phyloP scores from a whole-genome alignment of 805 yeast genomes.

The Sugiyamaella americana region DNA sequence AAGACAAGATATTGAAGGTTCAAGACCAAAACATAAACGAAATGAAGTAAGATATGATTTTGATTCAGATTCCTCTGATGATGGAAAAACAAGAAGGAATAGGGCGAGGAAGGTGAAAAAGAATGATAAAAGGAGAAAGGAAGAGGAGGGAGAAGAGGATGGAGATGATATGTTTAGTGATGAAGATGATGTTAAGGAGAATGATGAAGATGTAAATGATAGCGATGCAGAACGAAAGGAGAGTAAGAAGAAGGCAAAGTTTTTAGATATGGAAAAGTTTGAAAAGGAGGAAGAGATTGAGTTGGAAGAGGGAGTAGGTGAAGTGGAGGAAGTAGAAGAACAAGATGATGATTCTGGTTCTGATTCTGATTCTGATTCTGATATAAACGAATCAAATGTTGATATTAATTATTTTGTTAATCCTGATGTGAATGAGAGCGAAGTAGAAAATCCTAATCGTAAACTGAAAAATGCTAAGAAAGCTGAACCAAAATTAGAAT shows the following conservation, averaged over 20 bases:
- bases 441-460: slow-evolving; percentile 13
- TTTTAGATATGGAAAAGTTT: slow-evolving; percentile 36
- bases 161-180: slow-evolving; percentile 30
- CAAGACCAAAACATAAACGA: slow-evolving; percentile 10
- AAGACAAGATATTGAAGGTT: slow-evolving; percentile 21
- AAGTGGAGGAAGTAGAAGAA: slow-evolving; percentile 14
- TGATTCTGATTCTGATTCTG: slow-evolving; percentile 18
- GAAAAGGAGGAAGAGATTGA: slow-evolving; percentile 25
- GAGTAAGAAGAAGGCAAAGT: slow-evolving; percentile 21
- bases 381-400: slow-evolving; percentile 17
- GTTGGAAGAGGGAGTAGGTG: slow-evolving; percentile 17
- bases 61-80: slow-evolving; percentile 26
- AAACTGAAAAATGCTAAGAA: slow-evolving; percentile 12
- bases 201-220: slow-evolving; percentile 15
- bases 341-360: slow-evolving; percentile 24
- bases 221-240: slow-evolving; percentile 5
- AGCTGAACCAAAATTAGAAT: slow-evolving; percentile 45
- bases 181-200: slow-evolving; percentile 18
- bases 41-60: slow-evolving; percentile 14
- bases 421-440: slow-evolving; percentile 3
- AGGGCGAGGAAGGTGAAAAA: slow-evolving; percentile 4
- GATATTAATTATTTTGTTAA: slow-evolving; percentile 20
- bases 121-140: slow-evolving; percentile 14
- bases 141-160: slow-evolving; percentile 27
- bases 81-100: slow-evolving; percentile 17